phyloP scores from a whole-genome alignment of 345 rosid genomes.

The Eucalyptus sp. region DNA sequence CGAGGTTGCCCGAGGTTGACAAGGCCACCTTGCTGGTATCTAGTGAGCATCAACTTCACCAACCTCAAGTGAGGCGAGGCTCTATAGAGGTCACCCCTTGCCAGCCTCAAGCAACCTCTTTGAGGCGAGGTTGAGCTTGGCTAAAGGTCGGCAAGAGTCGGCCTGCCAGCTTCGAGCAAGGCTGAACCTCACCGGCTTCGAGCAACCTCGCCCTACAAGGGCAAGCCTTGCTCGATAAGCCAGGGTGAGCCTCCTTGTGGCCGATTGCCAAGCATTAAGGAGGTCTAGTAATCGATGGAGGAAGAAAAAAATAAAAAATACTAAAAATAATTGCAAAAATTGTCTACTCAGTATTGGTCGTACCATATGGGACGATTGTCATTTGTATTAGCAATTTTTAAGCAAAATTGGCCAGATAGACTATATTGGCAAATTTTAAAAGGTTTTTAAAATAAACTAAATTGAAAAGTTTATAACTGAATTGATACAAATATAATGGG shows the following conservation, averaged over 20 bases:
- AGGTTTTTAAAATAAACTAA: too few relatives aligned
- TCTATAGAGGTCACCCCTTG: background rate
- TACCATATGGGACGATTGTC: fast-evolving
- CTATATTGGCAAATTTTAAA: too few relatives aligned
- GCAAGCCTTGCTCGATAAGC: background rate
- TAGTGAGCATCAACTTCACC: too few relatives aligned
- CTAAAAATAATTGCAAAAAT: too few relatives aligned
- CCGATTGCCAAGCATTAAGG: fast-evolving
- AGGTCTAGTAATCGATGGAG: fast-evolving
- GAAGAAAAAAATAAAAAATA: background rate
- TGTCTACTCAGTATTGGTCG: fast-evolving
- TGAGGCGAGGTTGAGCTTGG: too few relatives aligned
- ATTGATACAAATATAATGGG: too few relatives aligned
- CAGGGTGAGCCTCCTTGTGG: background rate
- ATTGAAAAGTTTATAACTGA: too few relatives aligned
- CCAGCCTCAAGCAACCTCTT: background rate
- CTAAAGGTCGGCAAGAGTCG: too few relatives aligned
- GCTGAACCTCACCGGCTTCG: fast-evolving
- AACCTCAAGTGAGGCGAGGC: background rate
- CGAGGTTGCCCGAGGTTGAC: too few relatives aligned
- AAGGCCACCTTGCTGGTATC: too few relatives aligned
- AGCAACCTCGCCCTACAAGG: background rate
- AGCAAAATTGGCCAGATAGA: fast-evolving
- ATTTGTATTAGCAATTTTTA: too few relatives aligned
- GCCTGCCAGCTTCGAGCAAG: fast-evolving